Evolutionary conservation across 164 flowering plant genomes (phyloP), one percentile per base, ranked within the genome.

Genomic region (Magnolia officinalis): DNA sequence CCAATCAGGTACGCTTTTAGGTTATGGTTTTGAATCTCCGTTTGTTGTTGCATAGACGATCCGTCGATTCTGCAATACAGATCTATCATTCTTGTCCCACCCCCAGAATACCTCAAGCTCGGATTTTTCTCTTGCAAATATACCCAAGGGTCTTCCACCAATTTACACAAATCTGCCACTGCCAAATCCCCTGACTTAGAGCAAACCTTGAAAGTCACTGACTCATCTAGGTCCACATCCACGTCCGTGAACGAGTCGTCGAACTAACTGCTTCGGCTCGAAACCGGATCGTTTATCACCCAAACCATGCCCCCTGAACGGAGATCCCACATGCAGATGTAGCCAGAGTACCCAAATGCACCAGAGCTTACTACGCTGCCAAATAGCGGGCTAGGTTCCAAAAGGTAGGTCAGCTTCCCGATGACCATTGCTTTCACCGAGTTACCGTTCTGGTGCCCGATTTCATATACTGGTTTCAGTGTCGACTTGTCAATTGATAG

Each of bases 281-380:
- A 90, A 6, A 98, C 98, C 8, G 99, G 97, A 83, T 94, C 98
- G 74, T 78, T 89, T 55, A 91, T 87, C 78, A 94, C 99, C 98
- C 98, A 96, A 2, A 90, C 92, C 79, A 89, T 86, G 8, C 75
- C 80, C 1, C 92, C 88, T 1, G 87, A 80, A 77, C 97, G 85
- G 2, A 90, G 83, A 78, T 96, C 99, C 98, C 97, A 96, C 6
- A 92, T 31, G 72, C 96, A 76, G 19, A 96, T 77, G 78, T 90
- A 96, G 0, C 98, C 99, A 0, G 98, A 84, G 75, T 81, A 92
- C 4, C 99, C 99, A 69, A 96, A 96, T 11, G 97, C 96, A 2
- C 98, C 96, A 18, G 85, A 70, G 6, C 81, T 80, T 24, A 94
- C 86, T 3, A 92, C 76, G 73, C 87, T 82, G 0, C 87, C 90